Evolutionary conservation across 257 asterid genomes (phyloP), one percentile per base, ranked within the genome.

Genomic region (Solanum gracilifrons): DNA sequence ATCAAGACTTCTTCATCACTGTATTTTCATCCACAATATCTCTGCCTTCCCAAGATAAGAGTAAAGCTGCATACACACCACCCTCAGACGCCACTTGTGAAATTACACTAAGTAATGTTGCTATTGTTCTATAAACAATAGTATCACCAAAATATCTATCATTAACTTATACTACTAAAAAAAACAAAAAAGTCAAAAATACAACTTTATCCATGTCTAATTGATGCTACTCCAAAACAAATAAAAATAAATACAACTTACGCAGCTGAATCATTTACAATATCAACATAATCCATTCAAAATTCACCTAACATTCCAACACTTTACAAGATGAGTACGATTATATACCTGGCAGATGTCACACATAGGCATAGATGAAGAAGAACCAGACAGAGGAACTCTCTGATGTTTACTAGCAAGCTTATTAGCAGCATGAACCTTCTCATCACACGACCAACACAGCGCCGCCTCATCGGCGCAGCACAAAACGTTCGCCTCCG

Each of bases 381-480:
- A 87, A 1, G 98, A 93, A 62, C 41, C 86, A 25, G 98, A 86
- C 18, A 95, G 93, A 9, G 94, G 92, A 60, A 96, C 92, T 86
- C 99, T 90, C 87, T 95, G 99, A 86, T 96, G 99, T 79, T 95
- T 96, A 80, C 93, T 88, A 5, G 97, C 96, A 6, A 96, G 95
- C 92, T 94, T 96, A 64, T 95, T 96, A 51, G 95, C 95, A 10
- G 96, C 95, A 82, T 96, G 99, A 37, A 95, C 97, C 33, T 92
- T 95, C 88, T 90, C 90, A 87, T 96, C 98, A 89, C 98, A 96
- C 2, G 66, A 72, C 94, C 88, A 87, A 32, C 98, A 96, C 8
- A 96, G 92, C 23, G 97, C 99, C 83, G 95, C 99, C 91, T 96
- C 98, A 86, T 96, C 99, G 5, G 99, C 99, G 87, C 98, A 96